These are phyloP conservation scores for Aspergillus nomiae DNA, from an alignment of 2,329 filamentous ascomycete species.

Conservation along the genomic window DNA sequence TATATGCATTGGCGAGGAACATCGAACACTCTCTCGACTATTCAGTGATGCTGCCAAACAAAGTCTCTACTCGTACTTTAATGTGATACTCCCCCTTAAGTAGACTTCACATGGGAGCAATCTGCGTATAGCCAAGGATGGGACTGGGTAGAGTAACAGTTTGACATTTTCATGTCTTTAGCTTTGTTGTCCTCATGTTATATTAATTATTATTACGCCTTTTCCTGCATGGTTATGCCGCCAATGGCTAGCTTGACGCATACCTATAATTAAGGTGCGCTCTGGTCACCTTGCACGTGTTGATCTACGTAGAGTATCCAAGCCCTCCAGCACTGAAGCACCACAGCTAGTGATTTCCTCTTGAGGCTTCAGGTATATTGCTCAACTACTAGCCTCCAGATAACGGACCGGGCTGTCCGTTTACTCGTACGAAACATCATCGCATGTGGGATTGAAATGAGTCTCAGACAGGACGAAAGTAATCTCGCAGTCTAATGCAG, in stretches of 20 bases:
- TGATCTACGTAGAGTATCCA: neutral
- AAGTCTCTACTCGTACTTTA: neutral
- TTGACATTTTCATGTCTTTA: too few relatives aligned
- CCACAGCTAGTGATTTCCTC: neutral
- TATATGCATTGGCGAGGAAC: neutral
- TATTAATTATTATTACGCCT: too few relatives aligned
- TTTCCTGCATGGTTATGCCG: too few relatives aligned
- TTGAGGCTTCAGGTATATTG: neutral
- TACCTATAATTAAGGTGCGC: neutral
- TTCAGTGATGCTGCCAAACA: neutral
- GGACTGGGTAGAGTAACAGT: neutral
- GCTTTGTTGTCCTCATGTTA: too few relatives aligned
- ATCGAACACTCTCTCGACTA: neutral
- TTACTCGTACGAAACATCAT: neutral
- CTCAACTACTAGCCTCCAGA: neutral
- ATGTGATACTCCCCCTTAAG: neutral
- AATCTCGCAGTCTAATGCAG: neutral
- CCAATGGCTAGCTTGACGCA: neutral
- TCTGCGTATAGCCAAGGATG: neutral
- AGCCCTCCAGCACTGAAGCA: neutral
- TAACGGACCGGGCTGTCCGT: neutral
- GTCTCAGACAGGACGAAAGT: neutral
- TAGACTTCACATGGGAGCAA: neutral
- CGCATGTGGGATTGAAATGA: neutral
- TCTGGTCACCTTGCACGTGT: neutral